phyloP scores from a whole-genome alignment of 1,284 basidiomycete genomes.

The Pholiota adiposa region DNA sequence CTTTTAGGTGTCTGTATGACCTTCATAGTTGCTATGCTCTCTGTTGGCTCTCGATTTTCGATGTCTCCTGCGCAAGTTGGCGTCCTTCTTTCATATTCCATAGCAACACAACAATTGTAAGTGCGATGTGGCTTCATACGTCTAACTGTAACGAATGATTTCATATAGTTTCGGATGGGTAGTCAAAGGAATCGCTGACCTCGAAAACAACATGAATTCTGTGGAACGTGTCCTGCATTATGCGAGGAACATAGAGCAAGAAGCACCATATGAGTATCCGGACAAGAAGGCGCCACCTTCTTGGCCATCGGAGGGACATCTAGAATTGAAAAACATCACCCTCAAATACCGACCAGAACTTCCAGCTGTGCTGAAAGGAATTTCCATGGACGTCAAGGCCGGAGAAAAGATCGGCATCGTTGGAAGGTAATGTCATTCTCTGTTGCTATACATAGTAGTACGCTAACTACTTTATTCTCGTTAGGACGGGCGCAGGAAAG shows the following conservation, averaged over 20 bases:
- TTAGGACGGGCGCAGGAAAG: slow-evolving; percentile 78
- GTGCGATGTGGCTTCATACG: slow-evolving; percentile 13
- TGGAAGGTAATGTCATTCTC: slow-evolving; percentile 48
- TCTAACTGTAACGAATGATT: neutral
- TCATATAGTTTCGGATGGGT: slow-evolving; percentile 64
- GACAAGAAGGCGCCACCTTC: slow-evolving; percentile 57
- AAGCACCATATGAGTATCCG: slow-evolving; percentile 72
- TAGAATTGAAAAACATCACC: slow-evolving; percentile 66
- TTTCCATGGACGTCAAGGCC: slow-evolving; percentile 66
- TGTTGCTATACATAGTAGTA: neutral
- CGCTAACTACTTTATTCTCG: neutral
- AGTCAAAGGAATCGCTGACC: slow-evolving; percentile 82
- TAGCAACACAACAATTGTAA: slow-evolving; percentile 67
- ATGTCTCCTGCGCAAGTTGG: slow-evolving; percentile 82
- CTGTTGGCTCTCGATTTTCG: slow-evolving; percentile 71
- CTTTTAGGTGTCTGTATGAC: slow-evolving; percentile 79
- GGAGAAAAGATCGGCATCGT: slow-evolving; percentile 93
- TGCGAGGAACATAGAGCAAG: slow-evolving; percentile 76
- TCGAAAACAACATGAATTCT: slow-evolving; percentile 92
- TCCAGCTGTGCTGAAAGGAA: slow-evolving; percentile 69
- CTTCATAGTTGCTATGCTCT: slow-evolving; percentile 81
- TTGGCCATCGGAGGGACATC: slow-evolving; percentile 73
- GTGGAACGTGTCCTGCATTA: slow-evolving; percentile 88
- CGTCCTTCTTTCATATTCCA: slow-evolving; percentile 75
- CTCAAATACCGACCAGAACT: slow-evolving; percentile 77